These are phyloP conservation scores for Anacardium occidentale DNA, from an alignment of 345 rosid species.

Conservation along the genomic window DNA sequence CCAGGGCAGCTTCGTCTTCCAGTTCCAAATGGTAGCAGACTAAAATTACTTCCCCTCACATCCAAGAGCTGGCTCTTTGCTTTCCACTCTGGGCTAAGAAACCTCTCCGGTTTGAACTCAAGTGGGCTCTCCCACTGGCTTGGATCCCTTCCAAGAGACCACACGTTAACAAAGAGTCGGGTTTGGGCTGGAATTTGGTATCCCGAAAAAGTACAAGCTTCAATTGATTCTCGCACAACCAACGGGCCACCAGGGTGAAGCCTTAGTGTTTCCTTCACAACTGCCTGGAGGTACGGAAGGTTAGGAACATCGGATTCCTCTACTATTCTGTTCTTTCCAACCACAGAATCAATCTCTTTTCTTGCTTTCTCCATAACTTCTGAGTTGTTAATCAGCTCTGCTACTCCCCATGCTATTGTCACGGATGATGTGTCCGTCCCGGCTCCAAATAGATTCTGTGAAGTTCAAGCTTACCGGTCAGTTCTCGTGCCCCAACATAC, in stretches of 20 bases:
- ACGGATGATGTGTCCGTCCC: neutral
- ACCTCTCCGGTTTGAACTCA: constrained; percentile 57
- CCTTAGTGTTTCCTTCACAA: neutral
- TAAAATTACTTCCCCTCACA: constrained; percentile 22
- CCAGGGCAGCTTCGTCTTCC: constrained; percentile 49
- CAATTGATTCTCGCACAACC: constrained; percentile 40
- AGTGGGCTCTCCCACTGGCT: constrained; percentile 47
- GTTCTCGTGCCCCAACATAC: neutral
- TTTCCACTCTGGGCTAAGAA: constrained; percentile 34
- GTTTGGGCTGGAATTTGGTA: constrained; percentile 46
- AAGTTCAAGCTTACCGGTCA: neutral
- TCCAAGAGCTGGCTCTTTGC: constrained; percentile 24
- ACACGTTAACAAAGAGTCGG: constrained; percentile 45
- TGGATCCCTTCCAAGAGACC: constrained; percentile 53
- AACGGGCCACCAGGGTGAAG: constrained; percentile 31
- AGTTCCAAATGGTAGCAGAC: constrained; percentile 39
- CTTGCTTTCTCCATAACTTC: neutral
- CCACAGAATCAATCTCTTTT: neutral
- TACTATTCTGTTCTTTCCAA: neutral
- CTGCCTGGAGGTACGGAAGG: neutral
- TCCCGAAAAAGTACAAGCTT: constrained; percentile 40
- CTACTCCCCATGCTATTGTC: neutral
- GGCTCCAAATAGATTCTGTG: neutral
- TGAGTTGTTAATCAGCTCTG: neutral
- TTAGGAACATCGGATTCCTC: neutral